Evolutionary conservation across 2,329 filamentous ascomycete genomes (phyloP).

Genomic region (Anthostomella pinea): DNA sequence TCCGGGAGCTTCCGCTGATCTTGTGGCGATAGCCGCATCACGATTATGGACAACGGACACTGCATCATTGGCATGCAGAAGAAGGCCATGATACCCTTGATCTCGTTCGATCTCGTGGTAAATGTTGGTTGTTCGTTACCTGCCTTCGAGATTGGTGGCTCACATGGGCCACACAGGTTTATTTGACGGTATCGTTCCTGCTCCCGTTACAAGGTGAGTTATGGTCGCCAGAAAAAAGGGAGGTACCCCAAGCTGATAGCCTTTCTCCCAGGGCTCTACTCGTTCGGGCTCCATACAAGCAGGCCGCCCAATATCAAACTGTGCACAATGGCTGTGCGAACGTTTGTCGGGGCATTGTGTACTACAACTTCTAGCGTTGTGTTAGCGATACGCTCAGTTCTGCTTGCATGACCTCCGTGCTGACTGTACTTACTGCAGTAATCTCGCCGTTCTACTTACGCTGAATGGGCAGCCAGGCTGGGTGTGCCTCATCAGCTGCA

Average conservation of each 20-base stretch:
- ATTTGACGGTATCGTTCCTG: constrained; percentile 61
- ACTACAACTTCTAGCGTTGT: constrained; percentile 57
- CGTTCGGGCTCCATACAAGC: constrained; percentile 47
- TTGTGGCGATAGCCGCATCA: constrained; percentile 51
- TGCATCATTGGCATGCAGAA: constrained; percentile 63
- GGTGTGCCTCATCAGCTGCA: constrained; percentile 65
- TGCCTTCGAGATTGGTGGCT: not conserved
- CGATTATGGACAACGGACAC: constrained; percentile 50
- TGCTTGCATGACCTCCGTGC: not conserved
- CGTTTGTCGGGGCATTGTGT: constrained; percentile 56
- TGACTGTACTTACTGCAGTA: constrained; percentile 37
- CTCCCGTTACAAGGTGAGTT: constrained; percentile 54
- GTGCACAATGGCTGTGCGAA: constrained; percentile 53
- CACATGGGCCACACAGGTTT: constrained; percentile 37
- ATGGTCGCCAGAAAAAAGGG: not conserved
- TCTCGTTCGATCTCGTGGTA: constrained; percentile 57
- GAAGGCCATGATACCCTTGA: constrained; percentile 58
- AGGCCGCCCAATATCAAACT: constrained; percentile 42
- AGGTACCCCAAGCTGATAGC: not conserved
- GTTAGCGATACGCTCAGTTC: constrained; percentile 34
- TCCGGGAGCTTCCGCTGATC: too few species aligned
- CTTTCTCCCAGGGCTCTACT: constrained; percentile 46
- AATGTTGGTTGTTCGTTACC: constrained; percentile 40
- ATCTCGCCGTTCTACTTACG: constrained; percentile 56
- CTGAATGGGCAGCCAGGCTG: constrained; percentile 61